Evolutionary conservation across 1,139 yeast species (phyloP), one percentile per base, ranked within the genome.

Genomic region (Schizosaccharomyces versatilis): DNA sequence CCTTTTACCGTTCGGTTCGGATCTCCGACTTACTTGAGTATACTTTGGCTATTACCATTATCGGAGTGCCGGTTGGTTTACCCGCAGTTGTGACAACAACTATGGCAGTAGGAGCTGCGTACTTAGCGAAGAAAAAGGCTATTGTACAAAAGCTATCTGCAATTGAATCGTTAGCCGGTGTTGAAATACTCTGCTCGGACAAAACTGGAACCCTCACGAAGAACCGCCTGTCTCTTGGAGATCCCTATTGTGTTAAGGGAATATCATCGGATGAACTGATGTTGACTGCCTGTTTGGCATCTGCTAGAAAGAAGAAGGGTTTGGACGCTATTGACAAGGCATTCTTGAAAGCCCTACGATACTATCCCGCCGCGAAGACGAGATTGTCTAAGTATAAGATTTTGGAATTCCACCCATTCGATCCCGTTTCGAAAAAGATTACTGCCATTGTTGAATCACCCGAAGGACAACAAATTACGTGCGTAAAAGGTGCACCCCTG

Each of bases 191-290:
- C 54, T 93, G 98, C 68, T 84, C 96, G 0, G 99, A 93, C 69
- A 93, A 90, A 67, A 90, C 98, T 1, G 98, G 98, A 59, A 93
- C 99, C 7, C 73, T 93, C 58, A 93, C 98, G 1, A 94, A 85
- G 68, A 93, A 93, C 67, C 52, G 53, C 36, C 53, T 57, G 54
- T 85, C 97, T 58, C 78, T 88, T 68, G 93, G 86, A 74, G 97
- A 88, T 73, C 98, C 98, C 68, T 90, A 88, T 84, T 86, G 96
- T 69, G 97, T 93, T 67, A 95, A 84, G 69, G 98, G 98, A 77
- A 96, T 90, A 66, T 95, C 88, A 70, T 81, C 94, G 60, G 96
- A 88, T 67, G 96, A 86, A 70, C 79, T 86, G 70, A 86, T 86
- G 96, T 79, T 86, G 74, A 86, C 96, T 70, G 96, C 95, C 68